phyloP scores from a whole-genome alignment of 768 basidiomycete species.

The Kwoniella sp. region DNA sequence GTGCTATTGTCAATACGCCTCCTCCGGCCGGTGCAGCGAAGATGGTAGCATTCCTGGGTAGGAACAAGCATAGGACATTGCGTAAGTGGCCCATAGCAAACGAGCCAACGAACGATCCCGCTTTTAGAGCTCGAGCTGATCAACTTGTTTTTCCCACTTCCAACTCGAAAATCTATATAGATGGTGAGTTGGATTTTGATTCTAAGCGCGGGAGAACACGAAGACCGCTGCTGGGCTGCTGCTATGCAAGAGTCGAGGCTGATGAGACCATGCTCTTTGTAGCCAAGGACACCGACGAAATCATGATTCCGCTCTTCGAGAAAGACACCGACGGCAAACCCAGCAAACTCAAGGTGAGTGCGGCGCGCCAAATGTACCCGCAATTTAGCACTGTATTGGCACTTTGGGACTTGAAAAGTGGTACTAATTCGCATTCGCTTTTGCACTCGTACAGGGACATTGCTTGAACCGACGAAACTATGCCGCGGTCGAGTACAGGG shows the following conservation, averaged over 20 bases:
- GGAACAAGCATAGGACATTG: slow-evolving; percentile 80
- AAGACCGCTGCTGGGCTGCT: too few species aligned
- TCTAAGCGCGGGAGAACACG: too few species aligned
- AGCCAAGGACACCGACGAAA: slow-evolving; percentile 77
- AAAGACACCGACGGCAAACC: slow-evolving; percentile 73
- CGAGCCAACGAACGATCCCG: neutral
- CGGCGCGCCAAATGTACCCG: too few species aligned
- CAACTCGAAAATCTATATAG: too few species aligned
- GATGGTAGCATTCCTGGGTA: slow-evolving; percentile 74
- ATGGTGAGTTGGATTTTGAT: slow-evolving; percentile 24
- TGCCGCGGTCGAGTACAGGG: slow-evolving; percentile 66
- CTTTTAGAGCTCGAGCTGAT: too few species aligned
- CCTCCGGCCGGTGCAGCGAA: slow-evolving; percentile 65
- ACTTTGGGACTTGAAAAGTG: neutral
- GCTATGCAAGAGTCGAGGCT: too few species aligned
- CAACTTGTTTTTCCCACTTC: too few species aligned
- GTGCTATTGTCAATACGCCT: slow-evolving; percentile 91
- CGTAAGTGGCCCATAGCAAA: slow-evolving; percentile 52
- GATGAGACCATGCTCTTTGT: neutral
- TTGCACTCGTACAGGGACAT: neutral
- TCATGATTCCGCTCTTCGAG: slow-evolving; percentile 77
- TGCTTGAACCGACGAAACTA: slow-evolving; percentile 68
- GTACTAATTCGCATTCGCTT: neutral
- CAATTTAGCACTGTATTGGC: too few species aligned
- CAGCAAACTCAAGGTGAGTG: slow-evolving; percentile 65